These are phyloP conservation scores for Vaccinium myrtillus DNA, from an alignment of 148 eudicot genomes.

Conservation along the genomic window DNA sequence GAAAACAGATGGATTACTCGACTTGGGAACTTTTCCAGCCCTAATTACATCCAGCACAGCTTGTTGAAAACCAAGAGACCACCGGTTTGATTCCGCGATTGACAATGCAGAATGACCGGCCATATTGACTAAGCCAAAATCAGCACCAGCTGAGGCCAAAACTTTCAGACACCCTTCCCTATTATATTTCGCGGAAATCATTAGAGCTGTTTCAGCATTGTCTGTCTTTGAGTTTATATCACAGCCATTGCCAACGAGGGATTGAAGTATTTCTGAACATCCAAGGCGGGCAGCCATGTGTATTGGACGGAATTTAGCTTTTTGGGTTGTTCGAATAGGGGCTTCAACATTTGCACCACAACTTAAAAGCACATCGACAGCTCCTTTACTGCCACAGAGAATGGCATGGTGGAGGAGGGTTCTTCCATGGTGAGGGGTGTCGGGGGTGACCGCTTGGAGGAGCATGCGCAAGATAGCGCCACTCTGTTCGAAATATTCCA, in stretches of 20 bases:
- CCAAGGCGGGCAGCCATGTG: constrained; percentile 91
- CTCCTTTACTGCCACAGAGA: constrained; percentile 57
- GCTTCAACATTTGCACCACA: constrained; percentile 51
- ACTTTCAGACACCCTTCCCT: constrained; percentile 58
- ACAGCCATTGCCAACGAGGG: constrained; percentile 60
- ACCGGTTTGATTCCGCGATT: constrained; percentile 42
- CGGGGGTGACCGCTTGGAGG: constrained; percentile 41
- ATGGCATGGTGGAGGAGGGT: constrained; percentile 92
- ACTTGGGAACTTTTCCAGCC: constrained; percentile 50
- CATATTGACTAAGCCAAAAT: constrained; percentile 60
- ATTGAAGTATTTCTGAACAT: constrained; percentile 33
- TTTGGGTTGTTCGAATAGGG: constrained; percentile 44
- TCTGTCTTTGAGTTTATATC: constrained; percentile 63
- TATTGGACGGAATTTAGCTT: constrained; percentile 47
- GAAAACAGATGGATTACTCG: constrained; percentile 50
- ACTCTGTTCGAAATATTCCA: constrained; percentile 76
- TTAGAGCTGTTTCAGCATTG: constrained; percentile 68
- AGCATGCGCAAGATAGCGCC: constrained; percentile 76
- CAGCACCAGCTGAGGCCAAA: constrained; percentile 69
- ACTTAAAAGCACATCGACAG: constrained; percentile 51
- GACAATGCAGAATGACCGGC: constrained; percentile 49
- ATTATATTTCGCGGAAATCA: constrained; percentile 54
- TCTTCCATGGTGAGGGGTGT: constrained; percentile 58
- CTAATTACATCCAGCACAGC: constrained; percentile 41
- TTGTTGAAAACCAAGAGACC: constrained; percentile 57